Percentiles rank a stretch among this genome's conserved stretches.
Evolutionary conservation across 2,329 filamentous ascomycete species (phyloP).

Genomic region (Penicillium sp.): DNA sequence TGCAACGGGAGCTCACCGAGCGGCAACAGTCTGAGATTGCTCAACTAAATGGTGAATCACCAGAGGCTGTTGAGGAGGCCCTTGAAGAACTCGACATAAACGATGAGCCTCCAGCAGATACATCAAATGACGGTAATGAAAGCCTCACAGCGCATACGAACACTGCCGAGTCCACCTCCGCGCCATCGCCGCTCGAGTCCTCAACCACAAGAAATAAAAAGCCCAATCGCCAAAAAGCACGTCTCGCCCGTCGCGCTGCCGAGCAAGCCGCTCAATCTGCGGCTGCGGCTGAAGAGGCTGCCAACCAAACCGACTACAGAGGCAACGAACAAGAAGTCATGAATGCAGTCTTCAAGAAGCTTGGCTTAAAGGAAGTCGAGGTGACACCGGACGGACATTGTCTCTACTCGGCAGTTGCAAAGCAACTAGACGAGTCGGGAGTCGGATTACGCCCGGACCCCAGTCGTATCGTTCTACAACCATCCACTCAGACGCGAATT

Average conservation of each 20-base stretch:
- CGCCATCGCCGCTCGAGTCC: slow-evolving; percentile 5
- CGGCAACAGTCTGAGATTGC: slow-evolving; percentile 49
- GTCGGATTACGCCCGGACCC: slow-evolving; percentile 35
- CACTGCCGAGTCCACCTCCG: slow-evolving; percentile 7
- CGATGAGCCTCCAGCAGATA: slow-evolving; percentile 17
- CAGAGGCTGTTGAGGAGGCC: slow-evolving; percentile 21
- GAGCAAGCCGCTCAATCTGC: slow-evolving; percentile 66
- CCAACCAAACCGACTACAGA: slow-evolving; percentile 65
- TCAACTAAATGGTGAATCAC: slow-evolving; percentile 35
- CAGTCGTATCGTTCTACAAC: slow-evolving; percentile 27
- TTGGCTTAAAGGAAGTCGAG: slow-evolving; percentile 65
- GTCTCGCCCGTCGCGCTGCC: slow-evolving; percentile 80
- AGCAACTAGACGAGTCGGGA: slow-evolving; percentile 60
- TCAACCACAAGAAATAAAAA: slow-evolving; percentile 52
- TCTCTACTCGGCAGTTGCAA: slow-evolving; percentile 83
- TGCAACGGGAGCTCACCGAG: slow-evolving; percentile 53
- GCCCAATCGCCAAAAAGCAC: slow-evolving; percentile 84
- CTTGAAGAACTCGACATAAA: slow-evolving; percentile 32
- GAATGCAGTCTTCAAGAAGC: slow-evolving; percentile 57
- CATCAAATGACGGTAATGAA: background rate
- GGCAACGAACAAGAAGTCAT: slow-evolving; percentile 65
- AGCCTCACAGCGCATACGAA: slow-evolving; percentile 1
- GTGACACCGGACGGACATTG: slow-evolving; percentile 92
- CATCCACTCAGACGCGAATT: slow-evolving; percentile 26
- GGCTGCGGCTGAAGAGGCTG: slow-evolving; percentile 69